phyloP scores from a whole-genome alignment of 176 grass and related monocot species.

The Canna indica region DNA sequence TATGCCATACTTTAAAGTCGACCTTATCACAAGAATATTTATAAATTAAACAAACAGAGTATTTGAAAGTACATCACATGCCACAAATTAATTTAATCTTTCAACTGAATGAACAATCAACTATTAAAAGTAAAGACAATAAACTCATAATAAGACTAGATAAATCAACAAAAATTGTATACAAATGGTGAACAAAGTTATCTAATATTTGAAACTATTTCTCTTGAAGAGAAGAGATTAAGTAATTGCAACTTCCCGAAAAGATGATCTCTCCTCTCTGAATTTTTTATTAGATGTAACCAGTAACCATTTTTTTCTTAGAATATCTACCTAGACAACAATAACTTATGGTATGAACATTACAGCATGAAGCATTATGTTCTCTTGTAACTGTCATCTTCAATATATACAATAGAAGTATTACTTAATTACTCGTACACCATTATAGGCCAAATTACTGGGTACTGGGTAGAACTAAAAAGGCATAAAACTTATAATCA shows the following conservation, averaged over 20 bases:
- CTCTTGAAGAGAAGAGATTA: neutral
- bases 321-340: neutral
- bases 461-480: neutral
- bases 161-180: neutral
- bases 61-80: neutral
- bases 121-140: neutral
- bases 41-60: neutral
- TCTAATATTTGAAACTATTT: no score
- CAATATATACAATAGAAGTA: neutral
- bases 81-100: neutral
- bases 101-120: neutral
- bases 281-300: neutral
- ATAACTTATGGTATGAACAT: neutral
- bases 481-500: neutral
- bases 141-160: neutral
- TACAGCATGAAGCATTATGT: neutral
- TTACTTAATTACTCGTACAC: neutral
- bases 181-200: no score
- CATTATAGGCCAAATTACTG: neutral
- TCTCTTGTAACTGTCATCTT: neutral
- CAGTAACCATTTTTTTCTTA: neutral
- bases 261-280: neutral
- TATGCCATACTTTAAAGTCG: neutral
- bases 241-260: neutral
- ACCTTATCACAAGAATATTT: neutral